Percentiles rank a stretch among this genome's conserved stretches.
phyloP scores from a whole-genome alignment of 306 rosid species.

The Ceratonia siliqua region DNA sequence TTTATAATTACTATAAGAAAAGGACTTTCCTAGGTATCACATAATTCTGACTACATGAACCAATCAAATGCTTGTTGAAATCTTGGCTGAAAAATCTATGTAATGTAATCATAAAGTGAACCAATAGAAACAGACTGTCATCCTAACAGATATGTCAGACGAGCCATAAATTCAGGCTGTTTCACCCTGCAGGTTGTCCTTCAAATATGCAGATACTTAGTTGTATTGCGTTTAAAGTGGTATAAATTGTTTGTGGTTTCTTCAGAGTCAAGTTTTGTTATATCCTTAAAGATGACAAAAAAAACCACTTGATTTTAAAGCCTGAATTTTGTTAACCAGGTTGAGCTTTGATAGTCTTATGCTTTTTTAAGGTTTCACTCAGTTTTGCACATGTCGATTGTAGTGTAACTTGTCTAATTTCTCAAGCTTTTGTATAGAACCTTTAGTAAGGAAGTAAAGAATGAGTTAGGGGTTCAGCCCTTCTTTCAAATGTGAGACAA shows the following conservation, averaged over 20 bases:
- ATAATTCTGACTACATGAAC: not conserved
- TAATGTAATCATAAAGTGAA: not conserved
- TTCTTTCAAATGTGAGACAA: no score
- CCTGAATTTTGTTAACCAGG: not conserved
- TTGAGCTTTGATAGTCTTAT: no score
- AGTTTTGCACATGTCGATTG: no score
- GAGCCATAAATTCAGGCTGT: not conserved
- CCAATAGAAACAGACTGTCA: not conserved
- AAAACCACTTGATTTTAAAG: not conserved
- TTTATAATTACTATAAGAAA: not conserved
- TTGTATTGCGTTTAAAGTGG: not conserved
- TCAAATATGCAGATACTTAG: not conserved
- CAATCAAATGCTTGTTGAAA: not conserved
- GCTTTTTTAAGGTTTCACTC: no score
- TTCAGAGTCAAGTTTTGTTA: slow-evolving; percentile 1
- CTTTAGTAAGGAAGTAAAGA: no score
- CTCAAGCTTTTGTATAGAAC: no score
- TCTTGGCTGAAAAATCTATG: not conserved
- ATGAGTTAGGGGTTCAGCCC: no score
- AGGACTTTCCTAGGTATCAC: not conserved
- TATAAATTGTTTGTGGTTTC: not conserved
- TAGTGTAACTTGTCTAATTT: no score
- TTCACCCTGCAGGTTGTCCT: not conserved
- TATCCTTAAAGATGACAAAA: slow-evolving; percentile 2
- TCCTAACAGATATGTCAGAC: not conserved